Conservation (phyloP, 768 basidiomycete species). For the Amanita rubescens region DNA sequence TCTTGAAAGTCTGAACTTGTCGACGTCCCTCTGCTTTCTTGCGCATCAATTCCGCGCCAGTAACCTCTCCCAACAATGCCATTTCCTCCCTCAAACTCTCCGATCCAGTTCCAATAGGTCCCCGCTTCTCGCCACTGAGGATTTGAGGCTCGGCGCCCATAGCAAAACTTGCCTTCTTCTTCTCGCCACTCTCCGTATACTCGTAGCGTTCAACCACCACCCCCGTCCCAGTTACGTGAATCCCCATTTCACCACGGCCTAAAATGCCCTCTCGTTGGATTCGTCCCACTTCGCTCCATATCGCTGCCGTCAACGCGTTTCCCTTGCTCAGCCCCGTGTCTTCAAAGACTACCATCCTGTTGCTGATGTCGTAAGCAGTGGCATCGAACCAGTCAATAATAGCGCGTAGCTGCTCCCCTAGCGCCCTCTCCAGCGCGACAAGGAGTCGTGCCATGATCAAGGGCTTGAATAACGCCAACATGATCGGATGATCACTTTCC, state of each 20-base stretch:
- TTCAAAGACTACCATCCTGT: slow-evolving; percentile 53
- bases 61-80: slow-evolving; percentile 21
- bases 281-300: slow-evolving; percentile 66
- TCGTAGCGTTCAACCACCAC: slow-evolving; percentile 45
- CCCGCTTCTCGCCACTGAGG: slow-evolving; percentile 56
- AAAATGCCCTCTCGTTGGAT: slow-evolving; percentile 32
- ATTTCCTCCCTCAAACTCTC: slow-evolving; percentile 32
- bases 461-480: slow-evolving; percentile 57
- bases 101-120: slow-evolving; percentile 51
- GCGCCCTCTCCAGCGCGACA: slow-evolving; percentile 50
- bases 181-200: slow-evolving; percentile 16
- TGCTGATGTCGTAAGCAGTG: slow-evolving; percentile 50
- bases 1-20: slow-evolving; percentile 35
- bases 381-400: slow-evolving; percentile 47
- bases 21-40: slow-evolving; percentile 14
- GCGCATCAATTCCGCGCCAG: slow-evolving; percentile 14
- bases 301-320: slow-evolving; percentile 44
- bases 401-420: slow-evolving; percentile 47
- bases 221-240: slow-evolving; percentile 57
- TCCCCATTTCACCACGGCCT: slow-evolving; percentile 31
- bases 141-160: slow-evolving; percentile 74
- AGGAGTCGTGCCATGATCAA: slow-evolving; percentile 49
- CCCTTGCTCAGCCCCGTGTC: slow-evolving; percentile 52
- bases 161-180: slow-evolving; percentile 37
- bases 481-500: slow-evolving; percentile 56